Conservation (phyloP, 371 early-diverging fungal species). For the Chytridiales sp. region DNA sequence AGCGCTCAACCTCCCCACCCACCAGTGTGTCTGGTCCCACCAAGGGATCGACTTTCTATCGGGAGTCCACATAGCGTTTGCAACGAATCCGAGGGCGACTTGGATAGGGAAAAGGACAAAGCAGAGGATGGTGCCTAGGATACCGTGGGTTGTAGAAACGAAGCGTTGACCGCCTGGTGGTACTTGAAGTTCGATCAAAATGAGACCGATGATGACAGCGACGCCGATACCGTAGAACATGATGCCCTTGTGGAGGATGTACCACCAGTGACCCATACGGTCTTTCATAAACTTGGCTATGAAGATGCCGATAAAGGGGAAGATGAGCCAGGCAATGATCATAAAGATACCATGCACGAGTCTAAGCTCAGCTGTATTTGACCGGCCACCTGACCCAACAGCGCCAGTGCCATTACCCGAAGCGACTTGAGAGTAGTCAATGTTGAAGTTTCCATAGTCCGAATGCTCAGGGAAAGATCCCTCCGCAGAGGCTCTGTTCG, state of each 20-base stretch:
- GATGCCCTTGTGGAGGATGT: constrained; percentile 19
- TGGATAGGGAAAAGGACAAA: constrained; percentile 25
- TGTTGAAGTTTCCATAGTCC: constrained; percentile 16
- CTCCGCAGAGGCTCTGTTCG: background rate
- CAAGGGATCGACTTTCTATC: constrained; percentile 29
- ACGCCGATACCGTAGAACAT: constrained; percentile 23
- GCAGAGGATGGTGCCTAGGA: constrained; percentile 17
- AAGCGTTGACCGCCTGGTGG: constrained; percentile 7
- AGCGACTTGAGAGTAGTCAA: constrained; percentile 18
- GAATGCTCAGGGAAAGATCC: constrained; percentile 10
- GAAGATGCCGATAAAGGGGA: constrained; percentile 34
- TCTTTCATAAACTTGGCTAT: constrained; percentile 40
- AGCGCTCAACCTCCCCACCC: constrained; percentile 25
- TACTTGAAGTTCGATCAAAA: constrained; percentile 16
- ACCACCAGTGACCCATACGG: constrained; percentile 37
- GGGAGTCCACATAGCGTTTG: constrained; percentile 25
- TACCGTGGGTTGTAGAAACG: constrained; percentile 16
- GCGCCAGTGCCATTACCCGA: background rate
- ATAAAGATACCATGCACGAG: constrained; percentile 37
- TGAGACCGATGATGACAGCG: constrained; percentile 13
- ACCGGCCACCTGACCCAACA: background rate
- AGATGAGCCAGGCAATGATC: constrained; percentile 38
- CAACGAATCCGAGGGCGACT: constrained; percentile 31
- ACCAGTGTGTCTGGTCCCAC: constrained; percentile 42
- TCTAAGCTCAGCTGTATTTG: background rate